Percentiles rank a stretch among this genome's conserved stretches.
Conservation (phyloP, 768 basidiomycete species). For the Suillus cothurnatus region DNA sequence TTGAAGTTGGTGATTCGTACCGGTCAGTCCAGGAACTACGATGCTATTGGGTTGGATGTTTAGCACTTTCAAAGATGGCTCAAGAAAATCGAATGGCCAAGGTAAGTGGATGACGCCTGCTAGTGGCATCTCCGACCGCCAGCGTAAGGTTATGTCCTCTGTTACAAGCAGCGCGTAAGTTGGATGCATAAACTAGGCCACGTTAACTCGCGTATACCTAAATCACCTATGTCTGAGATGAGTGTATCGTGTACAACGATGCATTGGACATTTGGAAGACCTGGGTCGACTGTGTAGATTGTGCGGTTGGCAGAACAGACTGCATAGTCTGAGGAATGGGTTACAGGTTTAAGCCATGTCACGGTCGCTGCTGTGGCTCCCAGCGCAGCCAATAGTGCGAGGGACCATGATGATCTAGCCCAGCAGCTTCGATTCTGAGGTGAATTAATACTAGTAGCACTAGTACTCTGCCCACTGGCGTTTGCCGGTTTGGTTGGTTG, state of each 20-base stretch:
- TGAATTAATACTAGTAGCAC: not conserved
- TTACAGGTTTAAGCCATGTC: not conserved
- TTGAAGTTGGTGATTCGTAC: slow-evolving; percentile 34
- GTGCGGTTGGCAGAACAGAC: slow-evolving; percentile 54
- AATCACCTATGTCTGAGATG: slow-evolving; percentile 51
- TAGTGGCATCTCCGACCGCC: slow-evolving; percentile 14
- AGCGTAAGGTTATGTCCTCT: slow-evolving; percentile 30
- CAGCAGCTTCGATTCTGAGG: not conserved
- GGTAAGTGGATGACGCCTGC: slow-evolving; percentile 19
- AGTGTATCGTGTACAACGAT: slow-evolving; percentile 52
- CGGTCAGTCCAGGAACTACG: slow-evolving; percentile 74
- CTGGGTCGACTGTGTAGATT: slow-evolving; percentile 73
- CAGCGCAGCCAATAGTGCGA: not conserved
- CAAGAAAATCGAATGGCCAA: slow-evolving; percentile 26
- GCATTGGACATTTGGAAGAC: slow-evolving; percentile 57
- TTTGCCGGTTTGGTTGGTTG: not conserved
- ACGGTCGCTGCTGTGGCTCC: not conserved
- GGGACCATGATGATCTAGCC: not conserved
- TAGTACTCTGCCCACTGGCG: slow-evolving; percentile 3
- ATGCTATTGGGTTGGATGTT: slow-evolving; percentile 41
- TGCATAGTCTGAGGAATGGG: slow-evolving; percentile 41
- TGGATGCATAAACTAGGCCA: not conserved
- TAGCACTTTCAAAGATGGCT: slow-evolving; percentile 21
- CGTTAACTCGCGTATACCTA: slow-evolving; percentile 39
- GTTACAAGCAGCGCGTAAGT: slow-evolving; percentile 17